phyloP scores from a whole-genome alignment of 495 filamentous ascomycete species.

The Talaromyces ruber region DNA sequence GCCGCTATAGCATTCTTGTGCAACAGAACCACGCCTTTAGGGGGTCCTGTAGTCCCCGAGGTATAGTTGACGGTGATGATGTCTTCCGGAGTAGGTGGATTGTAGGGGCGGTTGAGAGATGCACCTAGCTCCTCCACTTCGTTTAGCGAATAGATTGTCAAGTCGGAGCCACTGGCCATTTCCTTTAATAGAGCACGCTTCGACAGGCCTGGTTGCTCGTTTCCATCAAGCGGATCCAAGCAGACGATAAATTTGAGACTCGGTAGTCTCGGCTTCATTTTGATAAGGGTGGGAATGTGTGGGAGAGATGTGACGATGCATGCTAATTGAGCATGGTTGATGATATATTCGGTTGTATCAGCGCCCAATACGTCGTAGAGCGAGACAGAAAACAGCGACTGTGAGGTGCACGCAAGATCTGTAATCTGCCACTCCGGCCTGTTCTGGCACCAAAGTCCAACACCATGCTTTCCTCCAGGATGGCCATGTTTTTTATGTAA shows the following conservation, averaged over 20 bases:
- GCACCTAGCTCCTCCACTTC: conserved; percentile 74
- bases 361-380: conserved; percentile 95
- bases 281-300: conserved; percentile 80
- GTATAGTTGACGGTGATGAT: conserved; percentile 96
- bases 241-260: conserved; percentile 82
- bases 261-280: conserved; percentile 70
- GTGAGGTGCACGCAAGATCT: conserved; percentile 88
- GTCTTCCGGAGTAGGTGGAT: conserved; percentile 64
- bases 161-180: conserved; percentile 60
- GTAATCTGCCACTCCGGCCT: conserved; percentile 96
- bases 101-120: conserved; percentile 53
- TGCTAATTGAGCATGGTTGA: conserved; percentile 73
- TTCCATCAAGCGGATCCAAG: conserved; percentile 75
- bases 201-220: conserved; percentile 67
- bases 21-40: conserved; percentile 86
- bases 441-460: conserved; percentile 95
- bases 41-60: conserved; percentile 87
- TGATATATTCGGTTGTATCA: conserved; percentile 87
- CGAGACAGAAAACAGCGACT: conserved; percentile 82
- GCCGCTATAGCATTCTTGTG: conserved; percentile 76
- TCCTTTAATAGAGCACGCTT: conserved; percentile 70
- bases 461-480: conserved; percentile 60
- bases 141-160: conserved; percentile 67
- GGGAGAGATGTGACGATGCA: conserved; percentile 74
- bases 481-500: conserved; percentile 62